phyloP scores from a whole-genome alignment of 306 rosid species.

The Dryas alaskensis region DNA sequence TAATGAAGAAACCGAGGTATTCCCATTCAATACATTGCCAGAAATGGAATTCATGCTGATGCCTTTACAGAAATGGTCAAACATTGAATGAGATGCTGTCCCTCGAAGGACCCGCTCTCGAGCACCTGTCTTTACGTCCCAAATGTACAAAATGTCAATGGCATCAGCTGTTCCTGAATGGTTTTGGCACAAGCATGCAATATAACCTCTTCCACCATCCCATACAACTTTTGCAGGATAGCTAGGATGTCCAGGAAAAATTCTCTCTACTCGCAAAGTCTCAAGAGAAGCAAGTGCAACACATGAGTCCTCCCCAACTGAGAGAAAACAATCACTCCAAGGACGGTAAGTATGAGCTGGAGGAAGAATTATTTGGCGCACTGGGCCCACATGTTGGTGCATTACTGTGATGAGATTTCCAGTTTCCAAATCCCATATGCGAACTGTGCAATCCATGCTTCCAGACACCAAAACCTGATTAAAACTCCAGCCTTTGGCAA shows the following conservation, averaged over 20 bases:
- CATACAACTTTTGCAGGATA: conserved; percentile 90
- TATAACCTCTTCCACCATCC: conserved; percentile 89
- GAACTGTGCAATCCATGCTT: conserved; percentile 84
- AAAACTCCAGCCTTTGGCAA: conserved; percentile 41
- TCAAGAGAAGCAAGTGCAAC: conserved; percentile 84
- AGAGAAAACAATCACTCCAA: conserved; percentile 89
- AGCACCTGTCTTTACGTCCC: conserved; percentile 95
- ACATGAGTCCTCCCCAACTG: conserved; percentile 94
- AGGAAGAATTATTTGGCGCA: conserved; percentile 85
- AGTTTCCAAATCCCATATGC: conserved; percentile 83
- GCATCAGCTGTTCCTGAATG: conserved; percentile 65
- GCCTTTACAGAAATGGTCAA: conserved; percentile 83
- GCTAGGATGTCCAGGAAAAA: conserved; percentile 84
- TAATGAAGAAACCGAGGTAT: conserved; percentile 87
- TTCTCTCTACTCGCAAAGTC: conserved; percentile 87
- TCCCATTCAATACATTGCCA: conserved; percentile 68
- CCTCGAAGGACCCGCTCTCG: conserved; percentile 85
- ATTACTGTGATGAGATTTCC: conserved; percentile 61
- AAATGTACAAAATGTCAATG: conserved; percentile 62
- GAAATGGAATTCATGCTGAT: conserved; percentile 63
- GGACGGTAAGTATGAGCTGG: conserved; percentile 61
- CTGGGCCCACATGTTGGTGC: conserved; percentile 97
- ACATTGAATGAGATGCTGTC: conserved; percentile 85
- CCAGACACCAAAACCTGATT: conserved; percentile 80
- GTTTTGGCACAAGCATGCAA: conserved; percentile 73